phyloP scores from a whole-genome alignment of 768 basidiomycete species.

The Suillus americanus region DNA sequence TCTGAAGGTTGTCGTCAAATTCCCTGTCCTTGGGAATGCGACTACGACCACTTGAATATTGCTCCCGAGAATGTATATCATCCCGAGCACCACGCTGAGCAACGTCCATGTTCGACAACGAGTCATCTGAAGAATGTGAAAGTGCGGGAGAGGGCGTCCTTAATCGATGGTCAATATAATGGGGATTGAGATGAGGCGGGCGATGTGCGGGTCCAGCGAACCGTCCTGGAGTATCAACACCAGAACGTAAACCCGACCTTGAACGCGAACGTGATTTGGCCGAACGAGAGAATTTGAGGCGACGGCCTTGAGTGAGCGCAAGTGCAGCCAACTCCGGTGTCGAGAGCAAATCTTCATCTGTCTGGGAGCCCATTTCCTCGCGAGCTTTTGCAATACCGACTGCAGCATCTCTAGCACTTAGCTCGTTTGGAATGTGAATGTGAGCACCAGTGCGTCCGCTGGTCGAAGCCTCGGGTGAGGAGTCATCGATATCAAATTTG shows the following conservation, averaged over 20 bases:
- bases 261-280: conserved; percentile 33
- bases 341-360: conserved; percentile 28
- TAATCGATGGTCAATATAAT: conserved; percentile 8
- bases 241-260: conserved; percentile 46
- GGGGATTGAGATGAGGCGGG: conserved; percentile 35
- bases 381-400: conserved; percentile 29
- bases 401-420: conserved; percentile 13
- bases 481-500: conserved; percentile 93
- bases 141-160: conserved; percentile 31
- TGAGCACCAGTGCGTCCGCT: conserved; percentile 4
- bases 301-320: conserved; percentile 30
- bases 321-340: conserved; percentile 31
- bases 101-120: conserved; percentile 32
- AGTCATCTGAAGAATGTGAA: conserved; percentile 41
- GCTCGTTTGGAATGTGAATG: conserved; percentile 15
- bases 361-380: conserved; percentile 22
- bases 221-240: conserved; percentile 64
- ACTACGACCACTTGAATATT: conserved; percentile 44
- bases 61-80: conserved; percentile 44
- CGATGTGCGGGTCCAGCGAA: conserved; percentile 53
- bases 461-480: conserved; percentile 53
- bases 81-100: conserved; percentile 52
- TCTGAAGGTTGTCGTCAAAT: conserved; percentile 55
- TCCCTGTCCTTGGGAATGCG: conserved; percentile 64
- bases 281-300: conserved; percentile 27